Percentiles rank a stretch among this genome's conserved stretches.
phyloP scores from a whole-genome alignment of 768 basidiomycete species.

The Hygrophorus pudorinus region DNA sequence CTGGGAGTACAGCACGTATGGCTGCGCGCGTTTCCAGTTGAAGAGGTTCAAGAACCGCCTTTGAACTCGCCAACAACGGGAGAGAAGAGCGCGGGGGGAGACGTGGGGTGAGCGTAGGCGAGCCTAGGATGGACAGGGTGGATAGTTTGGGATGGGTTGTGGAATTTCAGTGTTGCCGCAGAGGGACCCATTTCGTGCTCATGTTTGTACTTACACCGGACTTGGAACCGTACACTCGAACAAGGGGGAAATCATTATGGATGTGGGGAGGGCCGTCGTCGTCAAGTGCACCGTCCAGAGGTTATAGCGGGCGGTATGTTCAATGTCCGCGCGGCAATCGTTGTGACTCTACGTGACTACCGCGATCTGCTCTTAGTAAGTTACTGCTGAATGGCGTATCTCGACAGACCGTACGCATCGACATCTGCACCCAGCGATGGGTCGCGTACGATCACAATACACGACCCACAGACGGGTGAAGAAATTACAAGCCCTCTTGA shows the following conservation, averaged over 20 bases:
- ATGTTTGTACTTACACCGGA: too few species aligned
- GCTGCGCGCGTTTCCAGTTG: slow-evolving; percentile 63
- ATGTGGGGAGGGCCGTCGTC: too few species aligned
- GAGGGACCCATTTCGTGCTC: too few species aligned
- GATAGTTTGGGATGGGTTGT: slow-evolving; percentile 30
- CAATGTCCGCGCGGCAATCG: too few species aligned
- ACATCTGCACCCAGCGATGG: slow-evolving; percentile 38
- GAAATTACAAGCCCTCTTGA: slow-evolving; percentile 7
- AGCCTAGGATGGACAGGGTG: slow-evolving; percentile 12
- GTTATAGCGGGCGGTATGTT: too few species aligned
- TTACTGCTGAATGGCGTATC: too few species aligned
- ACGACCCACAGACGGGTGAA: slow-evolving; percentile 22
- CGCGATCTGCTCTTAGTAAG: too few species aligned
- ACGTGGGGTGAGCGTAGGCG: slow-evolving; percentile 14
- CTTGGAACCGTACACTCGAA: too few species aligned
- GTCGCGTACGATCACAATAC: slow-evolving; percentile 45
- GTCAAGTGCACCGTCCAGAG: too few species aligned
- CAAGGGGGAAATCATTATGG: too few species aligned
- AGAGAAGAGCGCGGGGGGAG: slow-evolving; percentile 34
- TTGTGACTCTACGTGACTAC: too few species aligned
- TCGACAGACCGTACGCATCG: too few species aligned
- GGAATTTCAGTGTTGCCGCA: slow-evolving; percentile 50
- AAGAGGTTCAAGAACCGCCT: slow-evolving; percentile 93
- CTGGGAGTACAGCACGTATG: slow-evolving; percentile 39
- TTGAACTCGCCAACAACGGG: slow-evolving; percentile 80